A percentile compares a stretch with the other conserved stretches of the same genome.
Evolutionary conservation across 192 early-diverging fungal species (phyloP).

Genomic region (Phycomyces nitens): DNA sequence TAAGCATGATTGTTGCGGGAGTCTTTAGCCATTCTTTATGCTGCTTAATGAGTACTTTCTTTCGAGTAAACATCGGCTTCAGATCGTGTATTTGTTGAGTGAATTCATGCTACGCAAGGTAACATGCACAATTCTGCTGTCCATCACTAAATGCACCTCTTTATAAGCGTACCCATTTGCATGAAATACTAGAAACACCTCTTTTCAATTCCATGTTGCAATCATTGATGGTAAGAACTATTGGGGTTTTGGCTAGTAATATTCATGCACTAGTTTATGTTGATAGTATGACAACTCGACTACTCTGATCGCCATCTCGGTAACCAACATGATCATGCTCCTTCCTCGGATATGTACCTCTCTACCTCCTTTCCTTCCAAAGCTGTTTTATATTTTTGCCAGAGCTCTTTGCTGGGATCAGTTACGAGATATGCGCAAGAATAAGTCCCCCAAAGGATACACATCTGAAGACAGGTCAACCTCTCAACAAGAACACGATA

Average conservation of each 20-base stretch:
- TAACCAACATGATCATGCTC: constrained; percentile 52
- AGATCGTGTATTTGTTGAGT: constrained; percentile 45
- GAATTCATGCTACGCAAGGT: constrained; percentile 50
- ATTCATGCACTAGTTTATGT: background rate
- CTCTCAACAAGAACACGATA: constrained; percentile 17
- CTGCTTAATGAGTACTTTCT: constrained; percentile 46
- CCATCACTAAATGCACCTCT: background rate
- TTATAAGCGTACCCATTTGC: constrained; percentile 42
- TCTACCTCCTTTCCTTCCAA: constrained; percentile 40
- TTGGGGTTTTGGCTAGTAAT: background rate
- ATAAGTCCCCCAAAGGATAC: constrained; percentile 20
- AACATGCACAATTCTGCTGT: background rate
- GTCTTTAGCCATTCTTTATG: constrained; percentile 39
- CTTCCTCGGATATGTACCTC: constrained; percentile 48
- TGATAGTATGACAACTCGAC: constrained; percentile 50
- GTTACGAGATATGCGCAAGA: constrained; percentile 39
- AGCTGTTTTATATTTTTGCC: constrained; percentile 49
- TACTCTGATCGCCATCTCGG: constrained; percentile 45
- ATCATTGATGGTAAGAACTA: constrained; percentile 45
- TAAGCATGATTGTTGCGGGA: background rate
- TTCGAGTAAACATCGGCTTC: constrained; percentile 42
- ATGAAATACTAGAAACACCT: constrained; percentile 52
- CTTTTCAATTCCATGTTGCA: constrained; percentile 46
- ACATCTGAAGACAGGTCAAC: constrained; percentile 18
- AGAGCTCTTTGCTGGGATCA: constrained; percentile 52